These are phyloP conservation scores for Plasmodium gonderi DNA, from an alignment of 169 alveolate species.

Conservation along the genomic window DNA sequence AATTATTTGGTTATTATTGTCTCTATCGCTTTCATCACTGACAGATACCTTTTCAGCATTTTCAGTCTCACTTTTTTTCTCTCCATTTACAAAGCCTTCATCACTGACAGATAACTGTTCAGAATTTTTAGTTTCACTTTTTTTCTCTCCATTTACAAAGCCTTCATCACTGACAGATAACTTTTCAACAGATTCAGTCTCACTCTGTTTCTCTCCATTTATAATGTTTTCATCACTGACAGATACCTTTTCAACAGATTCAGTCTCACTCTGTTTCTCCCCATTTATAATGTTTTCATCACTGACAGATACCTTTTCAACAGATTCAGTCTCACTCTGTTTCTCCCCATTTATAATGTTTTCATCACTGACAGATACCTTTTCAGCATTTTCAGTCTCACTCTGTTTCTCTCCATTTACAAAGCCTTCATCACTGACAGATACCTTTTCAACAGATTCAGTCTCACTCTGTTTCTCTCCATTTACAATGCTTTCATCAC, in stretches of 20 bases:
- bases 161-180: background rate
- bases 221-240: background rate
- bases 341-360: background rate
- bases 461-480: background rate
- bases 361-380: background rate
- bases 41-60: background rate
- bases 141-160: background rate
- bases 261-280: background rate
- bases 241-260: background rate
- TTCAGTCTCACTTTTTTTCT: background rate
- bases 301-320: background rate
- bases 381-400: background rate
- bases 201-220: background rate
- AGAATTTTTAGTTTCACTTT: background rate
- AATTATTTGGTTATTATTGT: background rate
- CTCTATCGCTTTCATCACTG: background rate
- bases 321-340: background rate
- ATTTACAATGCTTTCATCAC: background rate
- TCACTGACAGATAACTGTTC: background rate
- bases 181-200: background rate
- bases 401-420: background rate
- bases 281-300: conserved; percentile 5
- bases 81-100: background rate
- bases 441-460: background rate
- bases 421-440: background rate